Conservation (phyloP, 164 flowering plant species). For the Vitis rupestris region DNA sequence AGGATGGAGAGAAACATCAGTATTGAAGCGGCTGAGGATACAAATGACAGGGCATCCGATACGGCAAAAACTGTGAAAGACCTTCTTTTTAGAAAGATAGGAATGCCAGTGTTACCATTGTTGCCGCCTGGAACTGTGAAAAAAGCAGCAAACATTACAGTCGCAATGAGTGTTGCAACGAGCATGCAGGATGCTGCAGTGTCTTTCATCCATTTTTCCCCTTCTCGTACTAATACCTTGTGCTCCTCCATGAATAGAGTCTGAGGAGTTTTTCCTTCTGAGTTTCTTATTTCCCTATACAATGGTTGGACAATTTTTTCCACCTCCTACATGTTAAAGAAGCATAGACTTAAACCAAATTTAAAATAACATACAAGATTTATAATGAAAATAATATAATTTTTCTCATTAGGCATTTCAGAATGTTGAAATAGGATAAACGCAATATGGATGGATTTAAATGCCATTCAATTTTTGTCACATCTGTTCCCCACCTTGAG, state of each 20-base stretch:
- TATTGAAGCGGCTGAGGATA: constrained; percentile 4
- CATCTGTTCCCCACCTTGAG: no score
- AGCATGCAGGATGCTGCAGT: constrained; percentile 9
- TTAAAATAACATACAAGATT: no score
- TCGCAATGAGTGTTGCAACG: constrained; percentile 17
- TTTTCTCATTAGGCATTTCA: no score
- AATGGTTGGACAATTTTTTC: constrained; percentile 5
- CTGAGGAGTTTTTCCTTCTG: background rate
- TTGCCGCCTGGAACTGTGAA: constrained; percentile 13
- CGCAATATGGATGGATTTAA: no score
- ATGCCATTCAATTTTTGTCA: no score
- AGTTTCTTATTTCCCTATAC: background rate
- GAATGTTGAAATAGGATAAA: no score
- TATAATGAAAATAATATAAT: no score
- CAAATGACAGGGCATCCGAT: constrained; percentile 2
- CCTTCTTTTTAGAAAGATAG: background rate
- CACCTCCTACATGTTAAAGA: constrained; percentile 5
- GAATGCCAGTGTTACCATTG: background rate
- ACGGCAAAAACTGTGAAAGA: constrained; percentile 5
- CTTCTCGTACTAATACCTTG: background rate
- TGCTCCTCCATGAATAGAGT: constrained; percentile 9
- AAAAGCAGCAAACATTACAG: constrained; percentile 7
- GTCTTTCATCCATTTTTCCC: constrained; percentile 16
- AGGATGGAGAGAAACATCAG: constrained; percentile 14
- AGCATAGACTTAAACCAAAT: no score